These are phyloP conservation scores for Fermentozyma sake DNA, from an alignment of 1,139 yeast genomes.

Conservation along the genomic window DNA sequence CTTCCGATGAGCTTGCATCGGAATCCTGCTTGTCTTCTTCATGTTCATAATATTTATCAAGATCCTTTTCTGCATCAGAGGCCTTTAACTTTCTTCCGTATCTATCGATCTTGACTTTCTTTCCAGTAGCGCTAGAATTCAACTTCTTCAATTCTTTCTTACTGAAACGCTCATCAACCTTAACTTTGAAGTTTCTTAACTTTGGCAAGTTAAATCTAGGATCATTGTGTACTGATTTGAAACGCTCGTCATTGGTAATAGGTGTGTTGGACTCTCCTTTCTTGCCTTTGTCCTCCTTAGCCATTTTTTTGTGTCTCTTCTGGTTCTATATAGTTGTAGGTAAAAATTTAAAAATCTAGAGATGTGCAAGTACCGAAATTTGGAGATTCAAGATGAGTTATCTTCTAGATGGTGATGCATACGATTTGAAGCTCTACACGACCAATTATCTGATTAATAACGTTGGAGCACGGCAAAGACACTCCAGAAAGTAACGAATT, in stretches of 20 bases:
- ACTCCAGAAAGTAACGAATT: too few relatives aligned
- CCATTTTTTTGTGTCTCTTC: too few relatives aligned
- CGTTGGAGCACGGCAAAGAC: too few relatives aligned
- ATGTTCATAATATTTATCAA: constrained; percentile 55
- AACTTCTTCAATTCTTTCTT: constrained; percentile 63
- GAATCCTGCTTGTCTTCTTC: constrained; percentile 15
- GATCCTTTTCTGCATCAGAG: constrained; percentile 34
- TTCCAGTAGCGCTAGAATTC: constrained; percentile 44
- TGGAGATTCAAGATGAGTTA: too few relatives aligned
- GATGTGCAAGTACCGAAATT: too few relatives aligned
- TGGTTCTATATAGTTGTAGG: too few relatives aligned
- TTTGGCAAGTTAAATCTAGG: constrained; percentile 83
- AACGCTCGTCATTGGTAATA: constrained; percentile 65
- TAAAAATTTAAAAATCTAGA: too few relatives aligned
- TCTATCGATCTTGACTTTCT: constrained; percentile 67
- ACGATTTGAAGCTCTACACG: too few relatives aligned
- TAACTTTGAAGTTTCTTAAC: constrained; percentile 65
- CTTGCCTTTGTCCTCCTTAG: constrained; percentile 17
- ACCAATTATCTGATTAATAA: too few relatives aligned
- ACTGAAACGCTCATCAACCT: constrained; percentile 83
- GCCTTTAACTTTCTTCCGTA: constrained; percentile 72
- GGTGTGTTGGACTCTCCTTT: constrained; percentile 17
- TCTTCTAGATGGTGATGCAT: too few relatives aligned
- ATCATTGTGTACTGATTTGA: constrained; percentile 75
- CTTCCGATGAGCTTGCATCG: too few relatives aligned